Conservation (phyloP, 2,329 filamentous ascomycete species). For the Teratosphaeria viscida region DNA sequence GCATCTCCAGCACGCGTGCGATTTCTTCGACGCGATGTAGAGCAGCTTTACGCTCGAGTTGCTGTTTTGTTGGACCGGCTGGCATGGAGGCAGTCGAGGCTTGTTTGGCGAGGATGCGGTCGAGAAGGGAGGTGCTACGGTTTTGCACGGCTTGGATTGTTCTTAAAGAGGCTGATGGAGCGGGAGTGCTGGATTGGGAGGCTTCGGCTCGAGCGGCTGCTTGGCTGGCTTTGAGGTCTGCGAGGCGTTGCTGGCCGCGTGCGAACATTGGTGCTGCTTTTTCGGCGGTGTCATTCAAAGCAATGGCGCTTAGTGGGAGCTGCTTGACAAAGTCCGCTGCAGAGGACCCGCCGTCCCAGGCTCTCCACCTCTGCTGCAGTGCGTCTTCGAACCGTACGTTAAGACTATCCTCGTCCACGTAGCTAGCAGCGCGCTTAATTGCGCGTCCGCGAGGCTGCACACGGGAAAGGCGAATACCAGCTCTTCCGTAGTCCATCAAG, state of each 20-base stretch:
- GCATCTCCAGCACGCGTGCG: slow-evolving; percentile 31
- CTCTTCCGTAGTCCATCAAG: slow-evolving; percentile 21
- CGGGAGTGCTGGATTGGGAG: not conserved
- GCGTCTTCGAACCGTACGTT: slow-evolving; percentile 41
- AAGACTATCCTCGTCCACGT: slow-evolving; percentile 28
- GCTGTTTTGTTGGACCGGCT: slow-evolving; percentile 29
- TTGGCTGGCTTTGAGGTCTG: slow-evolving; percentile 52
- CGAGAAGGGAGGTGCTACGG: slow-evolving; percentile 37
- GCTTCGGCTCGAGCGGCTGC: slow-evolving; percentile 14
- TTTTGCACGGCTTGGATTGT: slow-evolving; percentile 26
- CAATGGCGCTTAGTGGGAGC: slow-evolving; percentile 47
- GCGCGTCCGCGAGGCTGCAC: slow-evolving; percentile 9
- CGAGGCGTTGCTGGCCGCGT: slow-evolving; percentile 59
- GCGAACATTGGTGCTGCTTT: slow-evolving; percentile 49
- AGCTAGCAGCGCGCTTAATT: slow-evolving; percentile 13
- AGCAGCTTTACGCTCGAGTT: slow-evolving; percentile 36
- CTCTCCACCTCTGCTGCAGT: slow-evolving; percentile 36
- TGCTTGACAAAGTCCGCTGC: slow-evolving; percentile 42
- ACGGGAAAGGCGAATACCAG: slow-evolving; percentile 16
- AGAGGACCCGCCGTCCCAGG: slow-evolving; percentile 21
- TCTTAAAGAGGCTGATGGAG: slow-evolving; percentile 18
- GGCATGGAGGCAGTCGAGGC: slow-evolving; percentile 28
- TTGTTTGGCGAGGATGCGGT: slow-evolving; percentile 43
- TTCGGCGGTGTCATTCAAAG: slow-evolving; percentile 37
- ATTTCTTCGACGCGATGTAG: slow-evolving; percentile 39